phyloP scores from a whole-genome alignment of 2,329 filamentous ascomycete species.

The Triangularia verruculosa region DNA sequence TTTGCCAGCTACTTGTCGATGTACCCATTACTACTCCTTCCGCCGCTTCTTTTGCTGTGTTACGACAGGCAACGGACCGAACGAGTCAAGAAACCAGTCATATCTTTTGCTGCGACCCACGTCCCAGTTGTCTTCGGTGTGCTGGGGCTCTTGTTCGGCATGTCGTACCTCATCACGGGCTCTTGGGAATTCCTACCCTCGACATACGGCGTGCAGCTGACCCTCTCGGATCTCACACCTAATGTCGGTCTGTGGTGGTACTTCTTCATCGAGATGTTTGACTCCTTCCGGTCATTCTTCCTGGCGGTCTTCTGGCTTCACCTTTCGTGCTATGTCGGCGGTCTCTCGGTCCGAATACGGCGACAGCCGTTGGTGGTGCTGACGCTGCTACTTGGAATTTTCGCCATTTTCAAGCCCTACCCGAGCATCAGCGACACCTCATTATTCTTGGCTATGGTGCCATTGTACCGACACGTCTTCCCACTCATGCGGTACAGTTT shows the following conservation, averaged over 20 bases:
- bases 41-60: conserved; percentile 75
- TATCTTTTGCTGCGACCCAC: conserved; percentile 54
- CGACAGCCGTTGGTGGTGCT: conserved; percentile 84
- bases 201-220: conserved; percentile 89
- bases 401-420: conserved; percentile 95
- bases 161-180: conserved; percentile 71
- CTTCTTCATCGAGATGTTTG: conserved; percentile 99
- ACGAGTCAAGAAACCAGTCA: conserved; percentile 35
- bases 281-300: conserved; percentile 96
- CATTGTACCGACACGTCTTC: conserved; percentile 87
- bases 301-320: conserved; percentile 98
- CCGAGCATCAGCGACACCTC: conserved; percentile 88
- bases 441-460: conserved; percentile 77
- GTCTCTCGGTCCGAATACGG: conserved; percentile 76
- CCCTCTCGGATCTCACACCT: conserved; percentile 87
- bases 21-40: conserved; percentile 83
- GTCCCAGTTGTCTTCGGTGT: conserved; percentile 52
- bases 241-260: conserved; percentile 99
- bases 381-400: conserved; percentile 80
- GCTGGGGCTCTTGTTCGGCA: conserved; percentile 60
- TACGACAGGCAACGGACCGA: conserved; percentile 60
- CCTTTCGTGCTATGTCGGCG: conserved; percentile 83
- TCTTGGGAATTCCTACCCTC: conserved; percentile 86
- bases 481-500: conserved; percentile 93
- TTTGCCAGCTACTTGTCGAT: conserved; percentile 89